Evolutionary conservation across 1,284 basidiomycete species (phyloP), one percentile per base, ranked within the genome.

Genomic region (Fomitiporia mediterranea): DNA sequence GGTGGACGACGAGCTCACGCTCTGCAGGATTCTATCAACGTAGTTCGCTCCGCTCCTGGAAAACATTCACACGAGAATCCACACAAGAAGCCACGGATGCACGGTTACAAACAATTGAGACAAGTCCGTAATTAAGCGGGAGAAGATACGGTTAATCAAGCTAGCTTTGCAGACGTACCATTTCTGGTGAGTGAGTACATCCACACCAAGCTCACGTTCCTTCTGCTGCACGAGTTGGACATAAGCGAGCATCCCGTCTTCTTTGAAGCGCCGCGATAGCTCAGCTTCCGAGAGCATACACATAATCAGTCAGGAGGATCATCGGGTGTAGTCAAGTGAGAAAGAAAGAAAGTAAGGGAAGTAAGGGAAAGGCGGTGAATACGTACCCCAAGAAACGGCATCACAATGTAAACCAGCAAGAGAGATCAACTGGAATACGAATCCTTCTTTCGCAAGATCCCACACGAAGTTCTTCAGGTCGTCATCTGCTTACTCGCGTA

Each of bases 101-200:
- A n/a, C n/a, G n/a, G 51, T 25, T 37, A 47, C 30, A 8, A 15
- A 3, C 11, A 25, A 27, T 32, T 30, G 25, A 23, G 21, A 30
- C 43, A 47, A 50, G 34, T 51, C 28, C 42, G 30, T 30, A 25
- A 21, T 60, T 34, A 35, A 47, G n/a, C 19, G 35, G 32, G 17
- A 32, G 34, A 40, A 43, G 21, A 15, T 30, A 32, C 15, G 34
- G 55, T 48, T 44, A 54, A 8, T 5, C 13, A 30, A 30, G 44
- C 8, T 4, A 15, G 11, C 7, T 30, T 19, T 17, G 25, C 34
- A 21, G 8, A 69, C 77, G 57, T 44, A 83, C 91, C 91, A 94
- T 75, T 91, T 92, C 71, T 94, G 91, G 70, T 94, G 91, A 1
- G 89, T 94, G 55, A 97, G 76, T 40, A 98, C 93, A 69, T 98